These are phyloP conservation scores for Medicago truncatula DNA, from an alignment of 306 rosid genomes.

Conservation along the genomic window DNA sequence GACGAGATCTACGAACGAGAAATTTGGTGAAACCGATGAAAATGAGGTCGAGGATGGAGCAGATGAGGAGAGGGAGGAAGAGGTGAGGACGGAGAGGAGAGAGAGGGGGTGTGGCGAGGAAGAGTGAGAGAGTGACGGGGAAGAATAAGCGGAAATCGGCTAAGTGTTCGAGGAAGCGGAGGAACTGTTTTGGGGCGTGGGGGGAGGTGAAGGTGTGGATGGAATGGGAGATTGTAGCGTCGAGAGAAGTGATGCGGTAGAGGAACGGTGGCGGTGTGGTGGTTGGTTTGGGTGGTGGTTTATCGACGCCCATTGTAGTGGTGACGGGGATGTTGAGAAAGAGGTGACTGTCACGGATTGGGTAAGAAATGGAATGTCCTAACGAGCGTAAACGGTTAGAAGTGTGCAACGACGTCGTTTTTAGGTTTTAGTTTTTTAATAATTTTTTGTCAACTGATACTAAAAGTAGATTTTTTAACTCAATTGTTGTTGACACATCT, in stretches of 20 bases:
- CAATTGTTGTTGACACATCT: too few relatives aligned
- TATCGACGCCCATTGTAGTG: conserved; percentile 40
- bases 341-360: background rate
- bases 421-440: background rate
- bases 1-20: conserved; percentile 69
- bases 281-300: conserved; percentile 25
- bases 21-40: conserved; percentile 59
- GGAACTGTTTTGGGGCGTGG: conserved; percentile 48
- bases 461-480: too few relatives aligned
- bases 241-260: conserved; percentile 47
- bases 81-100: conserved; percentile 51
- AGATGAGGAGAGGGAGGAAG: conserved; percentile 60
- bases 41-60: conserved; percentile 72
- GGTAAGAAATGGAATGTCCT: conserved; percentile 13
- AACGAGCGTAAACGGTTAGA: background rate
- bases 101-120: conserved; percentile 45
- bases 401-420: conserved; percentile 15
- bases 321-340: background rate
- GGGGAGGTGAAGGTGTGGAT: conserved; percentile 54
- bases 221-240: conserved; percentile 48
- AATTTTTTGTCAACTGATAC: too few relatives aligned
- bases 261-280: conserved; percentile 39
- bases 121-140: conserved; percentile 61
- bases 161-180: conserved; percentile 61
- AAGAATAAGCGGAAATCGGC: conserved; percentile 78